These are phyloP conservation scores for Cyclanthera cordifolia DNA, from an alignment of 306 rosid genomes.

Conservation along the genomic window DNA sequence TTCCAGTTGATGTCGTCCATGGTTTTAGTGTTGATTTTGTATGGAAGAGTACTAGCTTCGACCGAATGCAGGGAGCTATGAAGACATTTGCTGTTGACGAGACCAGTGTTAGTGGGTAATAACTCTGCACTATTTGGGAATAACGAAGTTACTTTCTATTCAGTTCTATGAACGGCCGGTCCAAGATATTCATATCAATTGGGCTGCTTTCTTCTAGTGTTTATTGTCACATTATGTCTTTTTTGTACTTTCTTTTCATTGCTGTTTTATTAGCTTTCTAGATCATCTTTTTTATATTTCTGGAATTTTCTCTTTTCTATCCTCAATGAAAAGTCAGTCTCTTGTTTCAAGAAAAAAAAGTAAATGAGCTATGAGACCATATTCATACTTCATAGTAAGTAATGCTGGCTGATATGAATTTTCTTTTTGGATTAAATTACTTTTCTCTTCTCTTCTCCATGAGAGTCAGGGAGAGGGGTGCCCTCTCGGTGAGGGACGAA, in stretches of 20 bases:
- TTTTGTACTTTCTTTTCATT: too few species aligned
- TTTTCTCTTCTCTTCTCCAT: too few species aligned
- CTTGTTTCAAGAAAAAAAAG: too few species aligned
- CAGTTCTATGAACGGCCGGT: not conserved
- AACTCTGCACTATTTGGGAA: not conserved
- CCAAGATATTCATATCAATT: too few species aligned
- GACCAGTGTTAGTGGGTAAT: constrained; percentile 99
- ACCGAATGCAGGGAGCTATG: constrained; percentile 99
- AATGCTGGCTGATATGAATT: not conserved
- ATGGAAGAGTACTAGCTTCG: constrained; percentile 99
- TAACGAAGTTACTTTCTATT: not conserved
- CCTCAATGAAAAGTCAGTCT: too few species aligned
- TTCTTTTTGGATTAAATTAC: not conserved
- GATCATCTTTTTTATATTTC: too few species aligned
- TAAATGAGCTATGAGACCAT: not conserved
- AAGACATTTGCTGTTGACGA: constrained; percentile 98
- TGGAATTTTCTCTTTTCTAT: too few species aligned
- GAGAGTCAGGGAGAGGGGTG: too few species aligned
- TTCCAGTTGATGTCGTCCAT: constrained; percentile 89
- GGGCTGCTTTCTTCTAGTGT: too few species aligned
- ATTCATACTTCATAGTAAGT: not conserved
- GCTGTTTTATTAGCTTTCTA: too few species aligned
- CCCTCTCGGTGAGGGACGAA: too few species aligned
- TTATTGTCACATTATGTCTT: too few species aligned
- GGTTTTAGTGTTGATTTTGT: constrained; percentile 98